phyloP scores from a whole-genome alignment of 148 eudicot species.

The Silene latifolia region DNA sequence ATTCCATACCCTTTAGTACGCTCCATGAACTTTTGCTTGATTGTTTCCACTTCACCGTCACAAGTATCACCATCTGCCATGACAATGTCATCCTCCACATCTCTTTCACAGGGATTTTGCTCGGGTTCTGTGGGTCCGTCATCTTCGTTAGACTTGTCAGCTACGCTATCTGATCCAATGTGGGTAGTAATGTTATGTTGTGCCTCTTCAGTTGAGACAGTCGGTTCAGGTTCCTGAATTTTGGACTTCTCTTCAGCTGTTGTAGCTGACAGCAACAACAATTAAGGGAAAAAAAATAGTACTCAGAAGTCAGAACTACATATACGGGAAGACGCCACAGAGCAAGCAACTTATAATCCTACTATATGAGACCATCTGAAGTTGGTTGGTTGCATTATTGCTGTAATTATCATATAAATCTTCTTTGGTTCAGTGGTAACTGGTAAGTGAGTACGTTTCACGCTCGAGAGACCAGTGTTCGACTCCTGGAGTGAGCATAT shows the following conservation, averaged over 20 bases:
- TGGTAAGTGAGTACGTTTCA: no score
- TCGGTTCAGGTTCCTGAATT: constrained; percentile 31
- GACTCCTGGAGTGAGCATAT: no score
- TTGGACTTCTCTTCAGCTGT: constrained; percentile 44
- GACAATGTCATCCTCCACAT: constrained; percentile 39
- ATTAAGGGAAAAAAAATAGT: background rate
- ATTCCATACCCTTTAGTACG: constrained; percentile 58
- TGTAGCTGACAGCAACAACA: constrained; percentile 9
- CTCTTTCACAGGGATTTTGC: constrained; percentile 21
- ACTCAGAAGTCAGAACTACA: background rate
- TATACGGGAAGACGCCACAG: background rate
- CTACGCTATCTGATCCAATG: constrained; percentile 27
- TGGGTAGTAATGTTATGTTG: constrained; percentile 32
- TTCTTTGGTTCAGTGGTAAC: no score
- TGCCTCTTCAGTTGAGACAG: constrained; percentile 45
- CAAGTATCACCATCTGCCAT: constrained; percentile 57
- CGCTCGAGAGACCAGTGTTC: no score
- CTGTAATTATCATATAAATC: no score
- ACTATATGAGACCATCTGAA: background rate
- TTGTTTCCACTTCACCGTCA: constrained; percentile 39
- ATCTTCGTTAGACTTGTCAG: constrained; percentile 27
- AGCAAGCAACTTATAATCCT: background rate
- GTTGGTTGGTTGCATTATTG: no score
- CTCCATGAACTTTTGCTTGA: constrained; percentile 58
- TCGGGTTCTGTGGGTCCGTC: constrained; percentile 24